These are phyloP conservation scores for Fraxinus floribunda DNA, from an alignment of 305 asterid species.

Conservation along the genomic window DNA sequence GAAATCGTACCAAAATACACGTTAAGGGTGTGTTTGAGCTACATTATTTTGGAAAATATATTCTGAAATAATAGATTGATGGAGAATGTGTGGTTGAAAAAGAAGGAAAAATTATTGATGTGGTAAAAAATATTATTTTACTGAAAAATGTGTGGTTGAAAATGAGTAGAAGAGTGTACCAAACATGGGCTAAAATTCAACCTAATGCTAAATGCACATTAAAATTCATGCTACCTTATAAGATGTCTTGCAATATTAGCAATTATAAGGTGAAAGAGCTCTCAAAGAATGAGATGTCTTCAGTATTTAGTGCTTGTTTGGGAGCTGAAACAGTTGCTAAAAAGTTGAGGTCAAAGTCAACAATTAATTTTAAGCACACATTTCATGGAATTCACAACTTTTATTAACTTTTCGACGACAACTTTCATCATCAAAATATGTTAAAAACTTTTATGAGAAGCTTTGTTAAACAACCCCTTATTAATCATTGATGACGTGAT, in stretches of 20 bases:
- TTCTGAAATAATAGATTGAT: no score
- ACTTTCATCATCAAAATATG: not conserved
- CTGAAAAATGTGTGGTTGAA: no score
- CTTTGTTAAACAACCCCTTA: not conserved
- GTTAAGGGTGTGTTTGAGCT: no score
- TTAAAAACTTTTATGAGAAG: not conserved
- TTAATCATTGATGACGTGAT: not conserved
- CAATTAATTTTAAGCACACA: no score
- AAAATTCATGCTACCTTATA: not conserved
- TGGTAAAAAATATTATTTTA: no score
- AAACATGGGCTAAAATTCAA: not conserved
- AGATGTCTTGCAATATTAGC: not conserved
- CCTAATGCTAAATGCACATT: not conserved
- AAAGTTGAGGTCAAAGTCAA: no score
- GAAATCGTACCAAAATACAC: not conserved
- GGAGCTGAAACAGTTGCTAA: not conserved
- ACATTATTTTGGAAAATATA: no score
- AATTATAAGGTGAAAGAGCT: not conserved
- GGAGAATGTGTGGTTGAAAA: no score
- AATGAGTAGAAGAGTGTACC: no score
- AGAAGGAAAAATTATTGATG: no score
- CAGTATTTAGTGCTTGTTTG: not conserved
- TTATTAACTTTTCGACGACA: no score
- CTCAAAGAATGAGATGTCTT: not conserved
- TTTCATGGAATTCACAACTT: no score